Conservation (phyloP, 2,329 filamentous ascomycete species). For the Thelonectria olida region DNA sequence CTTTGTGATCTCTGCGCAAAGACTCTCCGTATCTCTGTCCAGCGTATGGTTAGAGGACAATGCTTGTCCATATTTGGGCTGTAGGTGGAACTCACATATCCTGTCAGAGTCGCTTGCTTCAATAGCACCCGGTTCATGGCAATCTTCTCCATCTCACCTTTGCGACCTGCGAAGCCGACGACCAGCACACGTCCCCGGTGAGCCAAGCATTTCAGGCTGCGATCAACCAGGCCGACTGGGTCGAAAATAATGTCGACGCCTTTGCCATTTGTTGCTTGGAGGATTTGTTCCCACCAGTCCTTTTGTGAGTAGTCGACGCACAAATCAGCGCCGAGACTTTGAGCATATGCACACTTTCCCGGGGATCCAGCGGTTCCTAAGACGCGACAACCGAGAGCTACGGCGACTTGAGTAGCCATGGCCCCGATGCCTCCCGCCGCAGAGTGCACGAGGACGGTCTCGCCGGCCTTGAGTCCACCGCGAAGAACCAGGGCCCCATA, state of each 20-base stretch:
- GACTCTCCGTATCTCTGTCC: conserved; percentile 65
- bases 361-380: conserved; percentile 60
- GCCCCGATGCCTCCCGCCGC: conserved; percentile 65
- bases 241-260: conserved; percentile 69
- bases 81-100: conserved; percentile 53
- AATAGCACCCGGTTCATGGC: conserved; percentile 64
- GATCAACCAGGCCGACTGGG: conserved; percentile 64
- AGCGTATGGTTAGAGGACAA: neutral
- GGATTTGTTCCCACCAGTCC: conserved; percentile 61
- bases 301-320: conserved; percentile 51
- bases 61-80: too few relatives aligned
- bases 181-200: conserved; percentile 64
- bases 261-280: conserved; percentile 54
- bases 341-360: conserved; percentile 54
- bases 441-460: conserved; percentile 63
- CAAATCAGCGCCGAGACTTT: conserved; percentile 49
- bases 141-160: conserved; percentile 62
- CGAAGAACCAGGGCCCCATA: conserved; percentile 59
- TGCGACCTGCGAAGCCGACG: conserved; percentile 66
- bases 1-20: conserved; percentile 56
- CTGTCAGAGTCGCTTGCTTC: conserved; percentile 61
- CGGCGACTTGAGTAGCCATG: conserved; percentile 65
- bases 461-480: conserved; percentile 52
- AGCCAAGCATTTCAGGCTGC: conserved; percentile 62
- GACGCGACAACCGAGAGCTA: conserved; percentile 60